Evolutionary conservation across 1,139 yeast species (phyloP), one percentile per base, ranked within the genome.

Genomic region (Pichia cactophila): DNA sequence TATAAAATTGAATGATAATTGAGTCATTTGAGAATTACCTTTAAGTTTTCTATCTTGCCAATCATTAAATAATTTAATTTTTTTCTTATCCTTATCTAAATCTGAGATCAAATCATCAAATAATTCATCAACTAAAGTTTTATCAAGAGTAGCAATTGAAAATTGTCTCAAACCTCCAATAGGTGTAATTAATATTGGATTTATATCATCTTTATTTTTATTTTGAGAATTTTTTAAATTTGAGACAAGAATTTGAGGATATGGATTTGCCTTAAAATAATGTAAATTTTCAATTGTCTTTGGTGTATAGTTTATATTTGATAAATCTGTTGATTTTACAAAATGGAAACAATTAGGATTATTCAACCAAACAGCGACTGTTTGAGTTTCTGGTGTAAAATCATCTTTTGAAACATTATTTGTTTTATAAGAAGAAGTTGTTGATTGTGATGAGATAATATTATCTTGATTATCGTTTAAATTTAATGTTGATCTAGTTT

Each of bases 161-260:
- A 73, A 70, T 53, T 75, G 75, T 40, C 81, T 67, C 33, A 77
- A 55, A 0, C 81, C 81, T 29, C 81, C 81, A 31, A 75, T 68
- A 1, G 81, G 79, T 16, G 78, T 68, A 33, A 75, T 63, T 36
- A 76, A 58, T 14, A 72, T 58, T 31, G 65, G 57, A 4, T 50
- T 48, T 16, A 50, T 47, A 35, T 42, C 23, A 14, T 38, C 16
- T n/a, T 26, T 12, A 28, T n/a, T 4, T 20, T 14, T 20, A 28
- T 33, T 6, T 31, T 43, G 10, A 11, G 46, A 42, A 10, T 41
- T 41, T 2, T 47, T 28, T 9, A 33, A 11, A 17, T 51, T 50
- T n/a, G 56, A 53, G 5, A 50, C 46, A 20, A 48, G 35, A 36
- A 55, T 49, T 41, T 55, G 57, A 26, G 57, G 45, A 36, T 37